Evolutionary conservation across 2,329 filamentous ascomycete species (phyloP).

Genomic region (Fonsecaea erecta): DNA sequence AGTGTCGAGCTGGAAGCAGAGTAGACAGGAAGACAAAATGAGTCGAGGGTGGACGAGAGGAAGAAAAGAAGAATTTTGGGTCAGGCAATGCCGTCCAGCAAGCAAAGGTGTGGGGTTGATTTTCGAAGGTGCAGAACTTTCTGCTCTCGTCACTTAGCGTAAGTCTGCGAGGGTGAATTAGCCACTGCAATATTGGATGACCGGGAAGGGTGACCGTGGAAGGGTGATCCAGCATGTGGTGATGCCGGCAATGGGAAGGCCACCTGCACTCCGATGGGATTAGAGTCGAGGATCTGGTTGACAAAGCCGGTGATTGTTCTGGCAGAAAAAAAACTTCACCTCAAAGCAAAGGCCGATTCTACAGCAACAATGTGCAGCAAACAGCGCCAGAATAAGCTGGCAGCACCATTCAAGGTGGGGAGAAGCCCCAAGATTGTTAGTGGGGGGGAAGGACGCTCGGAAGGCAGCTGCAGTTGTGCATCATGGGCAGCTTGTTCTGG

Average conservation of each 20-base stretch:
- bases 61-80: slow-evolving; percentile 33
- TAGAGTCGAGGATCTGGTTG: not conserved
- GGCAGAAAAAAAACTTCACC: not conserved
- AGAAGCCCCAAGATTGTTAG: not conserved
- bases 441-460: not conserved
- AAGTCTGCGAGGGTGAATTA: not conserved
- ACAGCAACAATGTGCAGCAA: not conserved
- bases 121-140: slow-evolving; percentile 20
- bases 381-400: not conserved
- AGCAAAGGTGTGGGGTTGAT: slow-evolving; percentile 27
- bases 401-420: slow-evolving; percentile 1
- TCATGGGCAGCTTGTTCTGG: slow-evolving; percentile 22
- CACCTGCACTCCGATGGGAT: not conserved
- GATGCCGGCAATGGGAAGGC: not conserved
- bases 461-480: slow-evolving; percentile 14
- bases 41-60: slow-evolving; percentile 23
- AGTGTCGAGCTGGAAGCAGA: slow-evolving; percentile 20
- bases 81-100: slow-evolving; percentile 12
- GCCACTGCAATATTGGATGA: not conserved
- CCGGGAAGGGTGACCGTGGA: not conserved
- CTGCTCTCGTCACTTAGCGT: slow-evolving; percentile 12
- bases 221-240: slow-evolving; percentile 1
- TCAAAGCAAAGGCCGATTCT: not conserved
- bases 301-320: not conserved
- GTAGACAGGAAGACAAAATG: slow-evolving; percentile 23